Evolutionary conservation across 2,329 filamentous ascomycete species (phyloP), one percentile per base, ranked within the genome.

Genomic region (Myotisia sp.): DNA sequence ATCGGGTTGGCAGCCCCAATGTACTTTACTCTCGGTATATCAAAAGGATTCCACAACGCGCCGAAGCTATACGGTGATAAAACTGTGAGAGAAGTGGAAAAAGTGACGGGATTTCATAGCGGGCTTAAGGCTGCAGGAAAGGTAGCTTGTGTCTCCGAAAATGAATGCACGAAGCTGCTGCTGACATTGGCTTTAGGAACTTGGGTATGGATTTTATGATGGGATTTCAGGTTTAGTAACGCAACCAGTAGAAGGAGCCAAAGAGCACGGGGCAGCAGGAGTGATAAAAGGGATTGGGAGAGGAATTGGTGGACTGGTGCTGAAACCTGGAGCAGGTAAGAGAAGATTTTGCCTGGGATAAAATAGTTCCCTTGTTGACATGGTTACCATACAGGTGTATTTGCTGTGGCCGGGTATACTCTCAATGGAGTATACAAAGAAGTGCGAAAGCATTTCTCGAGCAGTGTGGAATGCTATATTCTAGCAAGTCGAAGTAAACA

Each of bases 31-130:
- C 59, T 93, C 26, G 80, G 80, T 1, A 59, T 93, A 23, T 79
- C 85, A 0, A 80, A 79, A 53, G 86, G 86, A 0, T 92, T 93
- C 52, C 79, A 87, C 50, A 93, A 93, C 47, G 78, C 81, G 4
- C 85, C 86, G 0, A 77, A 73, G 44, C 62, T 93, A 1, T 93
- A 93, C 50, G 80, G 85, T 26, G 85, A 92, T 47, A 74, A 82
- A 1, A 86, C 76, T 1, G 75, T 93, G 1, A 70, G 82, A 6
- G 77, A 79, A n/a, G 63, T 71, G 1, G 79, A 84, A 38, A 83
- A 82, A 45, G 80, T 93, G 3, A 85, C 80, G 0, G 79, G 76
- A 33, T 62, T 92, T 32, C 68, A 73, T 34, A 82, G 76, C 42
- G 86, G 86, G 0, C 56, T 93, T 17, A 76, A 68, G 41, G 76